phyloP scores from a whole-genome alignment of 805 yeast genomes.

The Zygosaccharomyces lentus region DNA sequence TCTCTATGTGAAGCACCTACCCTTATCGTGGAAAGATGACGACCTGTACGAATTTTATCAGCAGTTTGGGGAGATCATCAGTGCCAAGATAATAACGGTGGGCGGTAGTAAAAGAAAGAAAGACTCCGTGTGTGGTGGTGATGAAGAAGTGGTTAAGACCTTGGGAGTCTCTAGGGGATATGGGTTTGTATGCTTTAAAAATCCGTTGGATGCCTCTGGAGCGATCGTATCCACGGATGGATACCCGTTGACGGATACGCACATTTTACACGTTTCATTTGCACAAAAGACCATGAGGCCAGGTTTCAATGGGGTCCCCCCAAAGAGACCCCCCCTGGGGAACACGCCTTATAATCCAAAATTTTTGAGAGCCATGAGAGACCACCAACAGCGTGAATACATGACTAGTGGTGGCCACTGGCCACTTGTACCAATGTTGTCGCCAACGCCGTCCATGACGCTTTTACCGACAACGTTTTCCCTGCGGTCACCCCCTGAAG shows the following conservation, averaged over 20 bases:
- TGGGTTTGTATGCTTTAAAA: conserved; percentile 74
- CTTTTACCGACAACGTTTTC: neutral
- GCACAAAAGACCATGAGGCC: conserved; percentile 47
- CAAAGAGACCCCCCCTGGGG: neutral
- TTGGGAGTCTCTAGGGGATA: conserved; percentile 59
- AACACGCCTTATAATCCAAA: conserved; percentile 21
- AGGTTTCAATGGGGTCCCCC: neutral
- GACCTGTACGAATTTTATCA: conserved; percentile 44
- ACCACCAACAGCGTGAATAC: conserved; percentile 13
- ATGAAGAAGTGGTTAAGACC: conserved; percentile 7
- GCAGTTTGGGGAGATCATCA: conserved; percentile 48
- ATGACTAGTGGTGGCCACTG: conserved; percentile 6
- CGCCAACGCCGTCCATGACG: conserved; percentile 6
- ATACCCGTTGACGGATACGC: conserved; percentile 43
- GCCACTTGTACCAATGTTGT: conserved; percentile 9
- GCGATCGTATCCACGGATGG: conserved; percentile 55
- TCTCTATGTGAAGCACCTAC: conserved; percentile 64
- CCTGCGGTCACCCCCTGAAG: neutral
- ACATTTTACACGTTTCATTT: conserved; percentile 61
- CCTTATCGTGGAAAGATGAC: conserved; percentile 50
- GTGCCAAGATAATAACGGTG: conserved; percentile 53
- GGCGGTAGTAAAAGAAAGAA: conserved; percentile 29
- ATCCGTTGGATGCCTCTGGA: conserved; percentile 59
- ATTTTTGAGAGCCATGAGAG: conserved; percentile 26
- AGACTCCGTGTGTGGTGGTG: conserved; percentile 2